A percentile compares a stretch with the other conserved stretches of the same genome.
These are phyloP conservation scores for Claviceps monticola DNA, from an alignment of 2,329 filamentous ascomycete species.

Conservation along the genomic window DNA sequence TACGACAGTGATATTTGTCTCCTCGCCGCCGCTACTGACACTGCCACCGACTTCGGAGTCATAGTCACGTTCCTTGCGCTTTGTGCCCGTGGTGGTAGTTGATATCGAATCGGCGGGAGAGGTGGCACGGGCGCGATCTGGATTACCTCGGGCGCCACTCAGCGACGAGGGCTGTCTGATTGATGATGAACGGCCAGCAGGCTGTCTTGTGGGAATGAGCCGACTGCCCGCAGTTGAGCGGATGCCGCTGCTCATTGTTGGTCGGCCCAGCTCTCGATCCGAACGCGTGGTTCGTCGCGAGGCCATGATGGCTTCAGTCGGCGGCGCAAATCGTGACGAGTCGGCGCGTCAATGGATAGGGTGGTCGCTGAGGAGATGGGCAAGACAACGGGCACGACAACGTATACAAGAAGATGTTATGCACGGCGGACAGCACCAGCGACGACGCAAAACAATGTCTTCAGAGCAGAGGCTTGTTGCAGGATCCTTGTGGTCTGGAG, in stretches of 20 bases:
- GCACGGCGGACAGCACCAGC: neutral
- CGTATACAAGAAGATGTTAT: neutral
- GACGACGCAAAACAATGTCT: neutral
- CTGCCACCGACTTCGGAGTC: conserved; percentile 39
- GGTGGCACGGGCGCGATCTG: conserved; percentile 5
- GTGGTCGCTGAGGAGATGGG: neutral
- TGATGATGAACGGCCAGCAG: conserved; percentile 2
- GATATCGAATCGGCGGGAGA: conserved; percentile 54
- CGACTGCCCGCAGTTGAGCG: conserved; percentile 3
- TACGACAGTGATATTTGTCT: conserved; percentile 96
- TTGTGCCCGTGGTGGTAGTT: conserved; percentile 42
- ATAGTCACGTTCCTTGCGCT: conserved; percentile 80
- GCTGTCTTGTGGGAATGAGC: conserved; percentile 1
- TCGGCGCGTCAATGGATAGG: neutral
- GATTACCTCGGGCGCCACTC: conserved; percentile 1
- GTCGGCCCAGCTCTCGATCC: conserved; percentile 6
- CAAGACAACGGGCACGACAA: neutral
- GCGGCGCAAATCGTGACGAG: neutral
- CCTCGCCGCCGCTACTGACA: conserved; percentile 36
- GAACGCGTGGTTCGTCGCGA: conserved; percentile 7
- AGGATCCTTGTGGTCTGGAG: conserved; percentile 1
- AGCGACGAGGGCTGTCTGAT: conserved; percentile 2
- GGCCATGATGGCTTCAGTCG: conserved; percentile 5
- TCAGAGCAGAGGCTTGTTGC: neutral
- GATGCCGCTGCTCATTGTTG: conserved; percentile 3